phyloP scores from a whole-genome alignment of 176 grass and related monocot species.

The Eleusine indica region DNA sequence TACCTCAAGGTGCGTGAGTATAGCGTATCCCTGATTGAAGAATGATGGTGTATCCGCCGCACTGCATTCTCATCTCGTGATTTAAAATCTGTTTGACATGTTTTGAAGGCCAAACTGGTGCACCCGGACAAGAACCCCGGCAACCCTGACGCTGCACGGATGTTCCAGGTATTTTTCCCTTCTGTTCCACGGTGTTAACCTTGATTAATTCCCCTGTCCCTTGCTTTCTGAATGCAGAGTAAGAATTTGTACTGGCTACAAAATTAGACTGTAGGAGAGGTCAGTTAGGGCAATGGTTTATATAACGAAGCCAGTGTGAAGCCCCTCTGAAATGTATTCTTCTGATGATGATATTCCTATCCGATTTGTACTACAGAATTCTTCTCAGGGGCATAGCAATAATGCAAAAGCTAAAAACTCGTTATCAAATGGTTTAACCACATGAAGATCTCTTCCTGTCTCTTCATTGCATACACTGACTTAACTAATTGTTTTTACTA shows the following conservation, averaged over 20 bases:
- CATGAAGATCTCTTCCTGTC: neutral
- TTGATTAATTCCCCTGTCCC: neutral
- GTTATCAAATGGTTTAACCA: neutral
- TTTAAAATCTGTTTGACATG: neutral
- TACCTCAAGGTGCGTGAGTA: constrained; percentile 68
- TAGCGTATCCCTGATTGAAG: neutral
- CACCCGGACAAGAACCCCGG: constrained; percentile 85
- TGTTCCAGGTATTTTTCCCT: constrained; percentile 65
- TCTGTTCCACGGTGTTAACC: neutral
- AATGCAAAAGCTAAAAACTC: neutral
- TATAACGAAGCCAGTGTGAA: neutral
- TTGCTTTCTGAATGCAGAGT: neutral
- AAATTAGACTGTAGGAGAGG: neutral
- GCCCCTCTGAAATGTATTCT: neutral
- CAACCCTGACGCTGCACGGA: constrained; percentile 69
- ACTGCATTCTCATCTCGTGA: neutral
- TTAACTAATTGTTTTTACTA: constrained; percentile 37
- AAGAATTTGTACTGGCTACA: neutral
- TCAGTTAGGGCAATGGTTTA: neutral
- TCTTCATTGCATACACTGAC: constrained; percentile 9
- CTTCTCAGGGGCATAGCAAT: neutral
- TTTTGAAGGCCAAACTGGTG: constrained; percentile 74
- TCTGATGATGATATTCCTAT: neutral
- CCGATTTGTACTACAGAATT: neutral
- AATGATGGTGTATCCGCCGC: neutral